Evolutionary conservation across 352 stramenopile species (phyloP), one percentile per base, ranked within the genome.

Genomic region (Pythium volutum): DNA sequence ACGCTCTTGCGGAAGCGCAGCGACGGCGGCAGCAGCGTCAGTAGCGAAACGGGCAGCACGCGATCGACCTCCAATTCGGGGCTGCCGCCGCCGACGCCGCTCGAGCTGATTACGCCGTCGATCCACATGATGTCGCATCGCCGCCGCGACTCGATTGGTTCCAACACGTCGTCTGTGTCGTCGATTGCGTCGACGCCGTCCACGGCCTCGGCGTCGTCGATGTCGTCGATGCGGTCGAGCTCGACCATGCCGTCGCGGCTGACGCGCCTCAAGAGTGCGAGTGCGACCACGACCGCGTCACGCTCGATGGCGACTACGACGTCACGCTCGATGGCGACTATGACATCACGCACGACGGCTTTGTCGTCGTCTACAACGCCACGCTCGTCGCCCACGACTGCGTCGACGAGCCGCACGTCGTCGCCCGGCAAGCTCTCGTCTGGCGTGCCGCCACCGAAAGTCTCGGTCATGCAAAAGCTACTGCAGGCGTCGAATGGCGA

Each of bases 121-220:
- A 52, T 63, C 20, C 33, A 55, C 15, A 23, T 29, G 36, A 59
- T 51, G n/a, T 51, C 47, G 26, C 52, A 46, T 4, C 33, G 26
- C 1, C 64, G 64, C 9, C 50, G 60, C 11, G 64, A 71, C 39
- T 71, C 64, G 31, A 67, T 71, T 20, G 64, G 27, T 4, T 71
- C 64, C 20, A 62, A 20, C 6, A 55, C 52, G 6, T 71, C 64
- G 20, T 71, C 64, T 0, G 57, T 67, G 25, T 67, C 64, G 2
- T 71, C 64, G 18, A 57, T 64, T n/a, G 62, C 58, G 23, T 71
- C 64, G 14, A 41, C 59, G n/a, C 54, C 64, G 22, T 71, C 64
- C 2, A 66, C 50, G 18, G 56, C 62, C 8, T 69, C 59, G 7
- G 36, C n/a, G 36, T 43, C 36, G 18, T 59, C 59, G 9, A 18